Evolutionary conservation across 2,329 filamentous ascomycete species (phyloP), one percentile per base, ranked within the genome.

Genomic region (Fonsecaea monophora): DNA sequence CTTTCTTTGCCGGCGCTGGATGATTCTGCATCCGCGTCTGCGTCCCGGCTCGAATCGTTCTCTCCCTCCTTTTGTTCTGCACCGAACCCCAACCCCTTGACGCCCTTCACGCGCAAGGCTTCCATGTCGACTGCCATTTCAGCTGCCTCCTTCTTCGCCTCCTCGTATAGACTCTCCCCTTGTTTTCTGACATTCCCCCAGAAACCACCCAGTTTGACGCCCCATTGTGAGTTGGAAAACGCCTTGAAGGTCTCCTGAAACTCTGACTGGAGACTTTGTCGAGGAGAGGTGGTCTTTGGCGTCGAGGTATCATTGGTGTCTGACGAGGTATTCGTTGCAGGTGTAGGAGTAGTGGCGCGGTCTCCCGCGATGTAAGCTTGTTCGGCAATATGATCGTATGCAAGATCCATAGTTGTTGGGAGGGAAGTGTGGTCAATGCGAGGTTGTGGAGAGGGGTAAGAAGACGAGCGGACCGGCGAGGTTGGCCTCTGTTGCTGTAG

Each of bases 381-480:
- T 82, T 97, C 92, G 77, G 92, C 89, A 75, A 98, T 96, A 79
- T 97, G 93, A 77, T 99, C 95, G 85, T 98, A 99, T 53, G 94
- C 94, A 76, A 96, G 85, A 86, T 99, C 95, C 95, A 99, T 98
- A 64, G 61, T 48, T 37, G 13, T 30, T 15, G 55, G 55, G 42
- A 54, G 15, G 10, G 13, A 48, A 25, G 34, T 5, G 50, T 5
- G 10, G 58, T 60, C 37, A 60, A 60, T 32, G 37, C 18, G 53
- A 21, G 10, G 34, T 40, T 8, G 18, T 40, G 9, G 45, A 50
- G 35, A 42, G 54, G 57, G 48, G 35, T 10, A 55, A 48, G 5
- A 9, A 53, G 42, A 38, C 3, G 15, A 6, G 32, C 13, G 9
- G 48, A 25, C 7, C 18, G 25, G 21, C 45, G 4, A 50, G 45